phyloP scores from a whole-genome alignment of 305 asterid genomes.

The Fraxinus velutina region DNA sequence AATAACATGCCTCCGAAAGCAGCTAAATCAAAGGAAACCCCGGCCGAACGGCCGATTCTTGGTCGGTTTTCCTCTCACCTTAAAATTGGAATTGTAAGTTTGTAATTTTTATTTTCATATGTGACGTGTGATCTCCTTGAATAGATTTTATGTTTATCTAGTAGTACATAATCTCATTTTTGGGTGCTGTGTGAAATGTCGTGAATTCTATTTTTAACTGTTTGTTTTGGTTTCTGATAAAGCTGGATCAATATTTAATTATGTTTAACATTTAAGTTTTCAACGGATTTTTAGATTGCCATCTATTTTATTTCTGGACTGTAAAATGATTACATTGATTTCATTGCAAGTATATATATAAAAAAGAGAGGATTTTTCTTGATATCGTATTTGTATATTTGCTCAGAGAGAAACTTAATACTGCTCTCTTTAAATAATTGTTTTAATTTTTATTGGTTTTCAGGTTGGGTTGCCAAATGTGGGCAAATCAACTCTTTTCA shows the following conservation, averaged over 20 bases:
- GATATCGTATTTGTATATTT: background rate
- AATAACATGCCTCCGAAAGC: conserved; percentile 98
- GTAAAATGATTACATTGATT: background rate
- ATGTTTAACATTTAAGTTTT: background rate
- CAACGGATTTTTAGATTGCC: background rate
- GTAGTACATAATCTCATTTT: background rate
- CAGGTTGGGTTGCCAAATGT: conserved; percentile 99
- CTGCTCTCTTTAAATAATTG: conserved; percentile 2
- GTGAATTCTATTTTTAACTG: background rate
- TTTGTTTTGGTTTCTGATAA: background rate
- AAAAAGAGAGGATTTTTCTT: background rate
- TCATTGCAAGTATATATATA: background rate
- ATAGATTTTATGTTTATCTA: background rate
- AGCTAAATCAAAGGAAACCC: conserved; percentile 77
- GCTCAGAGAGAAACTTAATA: background rate
- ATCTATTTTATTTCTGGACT: background rate
- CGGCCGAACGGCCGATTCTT: conserved; percentile 72
- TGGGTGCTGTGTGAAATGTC: background rate
- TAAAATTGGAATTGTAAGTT: conserved; percentile 80
- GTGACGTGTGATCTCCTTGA: background rate
- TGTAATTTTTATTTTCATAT: background rate
- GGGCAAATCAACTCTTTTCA: conserved; percentile 89
- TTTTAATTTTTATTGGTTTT: conserved; percentile 19
- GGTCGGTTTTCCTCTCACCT: conserved; percentile 93
- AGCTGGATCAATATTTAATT: background rate